Conservation (phyloP, 106 monocot genomes). For the Dioscorea alata region DNA sequence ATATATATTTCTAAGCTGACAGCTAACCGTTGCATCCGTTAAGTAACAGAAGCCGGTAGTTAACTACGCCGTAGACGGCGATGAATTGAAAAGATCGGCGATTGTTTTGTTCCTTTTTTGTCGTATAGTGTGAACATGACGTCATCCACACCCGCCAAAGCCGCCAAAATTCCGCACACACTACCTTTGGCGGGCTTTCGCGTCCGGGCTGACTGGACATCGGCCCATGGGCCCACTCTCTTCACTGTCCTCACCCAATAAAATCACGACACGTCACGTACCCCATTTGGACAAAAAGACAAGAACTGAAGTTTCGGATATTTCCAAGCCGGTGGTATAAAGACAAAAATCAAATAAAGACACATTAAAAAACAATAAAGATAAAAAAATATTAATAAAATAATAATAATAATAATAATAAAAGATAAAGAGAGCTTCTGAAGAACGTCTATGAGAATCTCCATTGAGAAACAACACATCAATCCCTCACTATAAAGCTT, state of each 20-base stretch:
- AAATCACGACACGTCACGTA: not conserved
- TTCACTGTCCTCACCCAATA: constrained; percentile 5
- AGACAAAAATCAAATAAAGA: not conserved
- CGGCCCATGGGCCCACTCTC: constrained; percentile 2
- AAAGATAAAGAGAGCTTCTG: constrained; percentile 16
- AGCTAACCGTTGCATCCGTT: no score
- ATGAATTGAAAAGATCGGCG: not conserved
- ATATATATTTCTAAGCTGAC: not conserved
- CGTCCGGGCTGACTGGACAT: constrained; percentile 15
- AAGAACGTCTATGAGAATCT: constrained; percentile 25
- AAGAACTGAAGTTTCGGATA: constrained; percentile 28
- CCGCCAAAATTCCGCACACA: constrained; percentile 4
- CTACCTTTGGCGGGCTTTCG: constrained; percentile 3
- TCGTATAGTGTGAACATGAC: constrained; percentile 25
- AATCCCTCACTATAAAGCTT: constrained; percentile 20
- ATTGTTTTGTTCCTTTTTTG: not conserved
- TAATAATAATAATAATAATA: not conserved
- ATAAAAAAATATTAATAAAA: no score
- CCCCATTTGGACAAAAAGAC: constrained; percentile 15
- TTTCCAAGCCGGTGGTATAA: constrained; percentile 9
- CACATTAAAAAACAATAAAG: no score
- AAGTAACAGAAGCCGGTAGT: no score
- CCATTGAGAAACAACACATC: not conserved
- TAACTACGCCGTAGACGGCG: no score
- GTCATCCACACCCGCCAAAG: not conserved